phyloP scores from a whole-genome alignment of 805 yeast genomes.

The Starmerella davenportii region DNA sequence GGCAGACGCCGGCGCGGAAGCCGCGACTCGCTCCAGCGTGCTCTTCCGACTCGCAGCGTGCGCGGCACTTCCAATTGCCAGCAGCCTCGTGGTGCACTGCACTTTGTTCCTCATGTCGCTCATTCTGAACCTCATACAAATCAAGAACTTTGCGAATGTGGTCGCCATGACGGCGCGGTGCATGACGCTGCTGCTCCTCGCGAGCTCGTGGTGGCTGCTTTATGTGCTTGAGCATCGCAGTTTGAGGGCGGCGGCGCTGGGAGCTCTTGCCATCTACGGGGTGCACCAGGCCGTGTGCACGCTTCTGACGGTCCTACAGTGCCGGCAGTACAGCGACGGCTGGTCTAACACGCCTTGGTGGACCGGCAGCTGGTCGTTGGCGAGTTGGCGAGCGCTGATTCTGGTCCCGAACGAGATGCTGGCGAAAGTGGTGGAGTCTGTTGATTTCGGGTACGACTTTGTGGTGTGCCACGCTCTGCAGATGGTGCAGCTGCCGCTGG shows the following conservation, averaged over 20 bases:
- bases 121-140: not conserved
- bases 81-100: slow-evolving; percentile 16
- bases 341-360: slow-evolving; percentile 59
- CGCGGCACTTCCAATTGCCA: slow-evolving; percentile 10
- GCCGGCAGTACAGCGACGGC: slow-evolving; percentile 40
- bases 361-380: slow-evolving; percentile 33
- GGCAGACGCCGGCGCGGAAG: not conserved
- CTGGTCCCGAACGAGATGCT: slow-evolving; percentile 66
- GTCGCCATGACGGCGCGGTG: slow-evolving; percentile 42
- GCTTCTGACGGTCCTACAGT: slow-evolving; percentile 31
- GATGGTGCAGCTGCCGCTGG: slow-evolving; percentile 63
- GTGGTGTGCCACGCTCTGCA: slow-evolving; percentile 65
- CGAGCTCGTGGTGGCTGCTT: slow-evolving; percentile 41
- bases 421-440: slow-evolving; percentile 72
- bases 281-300: slow-evolving; percentile 44
- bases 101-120: slow-evolving; percentile 15
- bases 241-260: slow-evolving; percentile 40
- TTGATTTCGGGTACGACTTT: slow-evolving; percentile 83
- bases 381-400: slow-evolving; percentile 67
- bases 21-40: slow-evolving; percentile 23
- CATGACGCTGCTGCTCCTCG: slow-evolving; percentile 34
- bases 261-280: slow-evolving; percentile 37
- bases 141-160: not conserved
- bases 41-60: slow-evolving; percentile 34
- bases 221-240: slow-evolving; percentile 55